phyloP scores from a whole-genome alignment of 2,329 filamentous ascomycete species.

The Delphinella strobiligena region DNA sequence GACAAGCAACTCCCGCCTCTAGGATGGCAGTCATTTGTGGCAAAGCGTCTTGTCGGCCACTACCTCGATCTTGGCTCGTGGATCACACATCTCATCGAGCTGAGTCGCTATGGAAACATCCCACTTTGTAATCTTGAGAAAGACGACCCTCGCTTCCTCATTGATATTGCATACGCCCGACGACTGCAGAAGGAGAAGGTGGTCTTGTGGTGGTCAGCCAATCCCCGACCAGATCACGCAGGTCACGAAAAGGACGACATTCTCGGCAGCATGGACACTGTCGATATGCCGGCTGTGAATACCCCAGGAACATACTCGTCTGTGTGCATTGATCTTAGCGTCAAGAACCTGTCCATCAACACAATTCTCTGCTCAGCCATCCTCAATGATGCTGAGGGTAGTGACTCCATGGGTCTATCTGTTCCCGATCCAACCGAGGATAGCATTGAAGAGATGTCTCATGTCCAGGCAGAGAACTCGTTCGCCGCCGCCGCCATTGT shows the following conservation, averaged over 20 bases:
- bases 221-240: slow-evolving; percentile 81
- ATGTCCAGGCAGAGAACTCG: slow-evolving; percentile 63
- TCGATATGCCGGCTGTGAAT: slow-evolving; percentile 88
- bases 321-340: slow-evolving; percentile 88
- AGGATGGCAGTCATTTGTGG: slow-evolving; percentile 85
- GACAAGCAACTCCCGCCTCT: slow-evolving; percentile 84
- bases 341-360: slow-evolving; percentile 93
- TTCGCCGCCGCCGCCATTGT: slow-evolving; percentile 86
- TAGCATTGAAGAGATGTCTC: slow-evolving; percentile 45
- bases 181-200: slow-evolving; percentile 83
- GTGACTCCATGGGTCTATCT: slow-evolving; percentile 77
- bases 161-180: slow-evolving; percentile 89
- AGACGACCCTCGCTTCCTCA: slow-evolving; percentile 87
- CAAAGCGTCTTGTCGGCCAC: slow-evolving; percentile 73
- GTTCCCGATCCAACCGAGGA: slow-evolving; percentile 54
- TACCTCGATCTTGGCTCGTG: slow-evolving; percentile 89
- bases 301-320: slow-evolving; percentile 89
- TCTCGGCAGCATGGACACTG: slow-evolving; percentile 66
- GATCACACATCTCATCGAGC: slow-evolving; percentile 75
- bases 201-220: slow-evolving; percentile 91
- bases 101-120: slow-evolving; percentile 86
- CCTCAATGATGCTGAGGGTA: slow-evolving; percentile 90
- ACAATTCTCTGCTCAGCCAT: slow-evolving; percentile 93
- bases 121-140: slow-evolving; percentile 91
- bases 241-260: slow-evolving; percentile 92